These are phyloP conservation scores for Coleophoma eucalyptorum DNA, from an alignment of 2,329 filamentous ascomycete species.

Conservation along the genomic window DNA sequence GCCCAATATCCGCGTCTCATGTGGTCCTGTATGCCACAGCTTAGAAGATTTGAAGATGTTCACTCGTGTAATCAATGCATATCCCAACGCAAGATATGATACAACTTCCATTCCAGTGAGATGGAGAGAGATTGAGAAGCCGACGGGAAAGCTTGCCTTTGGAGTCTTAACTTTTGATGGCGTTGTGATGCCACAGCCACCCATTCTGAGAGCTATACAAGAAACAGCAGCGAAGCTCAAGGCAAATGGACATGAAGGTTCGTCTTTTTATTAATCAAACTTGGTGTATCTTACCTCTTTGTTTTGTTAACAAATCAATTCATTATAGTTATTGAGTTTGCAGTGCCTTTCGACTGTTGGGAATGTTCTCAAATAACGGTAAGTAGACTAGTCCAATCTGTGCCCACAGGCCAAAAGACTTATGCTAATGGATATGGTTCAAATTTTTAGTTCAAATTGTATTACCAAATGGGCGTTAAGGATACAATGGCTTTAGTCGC, in stretches of 20 bases:
- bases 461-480: too few relatives aligned
- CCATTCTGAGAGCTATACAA: slow-evolving; percentile 41
- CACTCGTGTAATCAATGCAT: slow-evolving; percentile 44
- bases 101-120: slow-evolving; percentile 18
- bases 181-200: slow-evolving; percentile 51
- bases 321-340: too few relatives aligned
- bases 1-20: slow-evolving; percentile 43
- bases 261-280: too few relatives aligned
- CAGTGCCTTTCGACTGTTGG: too few relatives aligned
- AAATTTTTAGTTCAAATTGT: too few relatives aligned
- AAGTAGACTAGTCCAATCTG: too few relatives aligned
- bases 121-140: slow-evolving; percentile 16
- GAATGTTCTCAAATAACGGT: too few relatives aligned
- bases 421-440: too few relatives aligned
- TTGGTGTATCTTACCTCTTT: slow-evolving; percentile 5
- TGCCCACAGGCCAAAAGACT: too few relatives aligned
- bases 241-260: slow-evolving; percentile 43
- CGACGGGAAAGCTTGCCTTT: slow-evolving; percentile 11
- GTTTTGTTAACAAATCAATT: slow-evolving; percentile 5
- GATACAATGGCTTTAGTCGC: too few relatives aligned
- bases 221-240: slow-evolving; percentile 32
- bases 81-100: slow-evolving; percentile 43
- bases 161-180: slow-evolving; percentile 43
- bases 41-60: slow-evolving; percentile 44
- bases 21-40: slow-evolving; percentile 43